These are phyloP conservation scores for Fusarium fracticaudum DNA, from an alignment of 2,329 filamentous ascomycete species.

Conservation along the genomic window DNA sequence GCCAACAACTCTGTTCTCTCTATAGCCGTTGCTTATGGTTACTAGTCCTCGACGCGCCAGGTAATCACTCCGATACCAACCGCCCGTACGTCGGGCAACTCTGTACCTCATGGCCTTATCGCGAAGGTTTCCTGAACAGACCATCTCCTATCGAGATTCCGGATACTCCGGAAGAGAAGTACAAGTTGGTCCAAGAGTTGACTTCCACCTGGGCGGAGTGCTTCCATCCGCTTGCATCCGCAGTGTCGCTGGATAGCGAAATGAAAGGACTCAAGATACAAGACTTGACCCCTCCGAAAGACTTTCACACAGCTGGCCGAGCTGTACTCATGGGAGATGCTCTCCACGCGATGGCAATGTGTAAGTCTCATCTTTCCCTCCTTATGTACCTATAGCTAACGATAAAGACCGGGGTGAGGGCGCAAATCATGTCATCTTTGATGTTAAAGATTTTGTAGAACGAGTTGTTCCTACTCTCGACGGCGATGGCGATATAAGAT, in stretches of 20 bases:
- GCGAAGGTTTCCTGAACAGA: conserved; percentile 47
- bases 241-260: conserved; percentile 53
- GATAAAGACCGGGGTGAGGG: conserved; percentile 63
- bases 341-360: conserved; percentile 69
- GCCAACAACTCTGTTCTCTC: conserved; percentile 1
- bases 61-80: conserved; percentile 47
- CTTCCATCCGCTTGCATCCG: conserved; percentile 54
- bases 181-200: conserved; percentile 55
- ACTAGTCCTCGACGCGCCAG: conserved; percentile 59
- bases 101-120: conserved; percentile 61
- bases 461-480: conserved; percentile 38
- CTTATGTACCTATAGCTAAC: accelerated
- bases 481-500: conserved; percentile 29
- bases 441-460: conserved; percentile 57
- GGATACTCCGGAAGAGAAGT: conserved; percentile 48
- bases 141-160: conserved; percentile 52
- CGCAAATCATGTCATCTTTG: conserved; percentile 65
- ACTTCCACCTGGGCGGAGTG: conserved; percentile 60
- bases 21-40: accelerated
- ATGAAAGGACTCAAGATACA: conserved; percentile 57
- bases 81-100: conserved; percentile 59
- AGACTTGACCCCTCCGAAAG: conserved; percentile 57
- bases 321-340: conserved; percentile 64
- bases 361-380: conserved; percentile 48
- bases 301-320: conserved; percentile 50